phyloP scores from a whole-genome alignment of 306 rosid species.

The Amphicarpaea edgeworthii region DNA sequence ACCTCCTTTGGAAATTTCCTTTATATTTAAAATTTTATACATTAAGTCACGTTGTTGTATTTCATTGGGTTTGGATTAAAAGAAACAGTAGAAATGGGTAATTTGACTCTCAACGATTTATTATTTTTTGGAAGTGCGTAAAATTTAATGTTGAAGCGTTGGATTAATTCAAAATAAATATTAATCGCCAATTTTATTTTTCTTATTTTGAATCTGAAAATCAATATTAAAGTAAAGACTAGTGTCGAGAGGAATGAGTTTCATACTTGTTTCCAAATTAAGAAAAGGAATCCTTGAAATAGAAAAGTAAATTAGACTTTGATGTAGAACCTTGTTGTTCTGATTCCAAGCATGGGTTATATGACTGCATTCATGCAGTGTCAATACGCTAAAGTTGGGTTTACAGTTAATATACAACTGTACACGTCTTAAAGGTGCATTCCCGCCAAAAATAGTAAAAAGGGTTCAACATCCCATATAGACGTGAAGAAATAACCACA shows the following conservation, averaged over 20 bases:
- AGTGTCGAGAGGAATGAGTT: too few relatives aligned
- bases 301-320: neutral
- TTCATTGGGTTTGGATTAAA: neutral
- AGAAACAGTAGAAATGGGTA: neutral
- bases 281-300: constrained; percentile 22
- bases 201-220: too few relatives aligned
- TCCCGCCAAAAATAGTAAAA: neutral
- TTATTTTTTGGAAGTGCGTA: too few relatives aligned
- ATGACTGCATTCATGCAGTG: neutral
- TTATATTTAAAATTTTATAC: neutral
- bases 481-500: neutral
- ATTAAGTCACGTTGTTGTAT: neutral
- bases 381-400: neutral
- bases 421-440: neutral
- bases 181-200: too few relatives aligned
- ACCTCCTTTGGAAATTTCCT: neutral
- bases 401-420: neutral
- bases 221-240: neutral
- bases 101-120: neutral
- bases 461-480: neutral
- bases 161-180: too few relatives aligned
- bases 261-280: neutral
- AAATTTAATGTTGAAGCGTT: too few relatives aligned
- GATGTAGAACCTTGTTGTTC: neutral
- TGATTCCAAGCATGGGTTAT: neutral